These are phyloP conservation scores for Cladosporium velox DNA, from an alignment of 2,329 filamentous ascomycete genomes.

Conservation along the genomic window DNA sequence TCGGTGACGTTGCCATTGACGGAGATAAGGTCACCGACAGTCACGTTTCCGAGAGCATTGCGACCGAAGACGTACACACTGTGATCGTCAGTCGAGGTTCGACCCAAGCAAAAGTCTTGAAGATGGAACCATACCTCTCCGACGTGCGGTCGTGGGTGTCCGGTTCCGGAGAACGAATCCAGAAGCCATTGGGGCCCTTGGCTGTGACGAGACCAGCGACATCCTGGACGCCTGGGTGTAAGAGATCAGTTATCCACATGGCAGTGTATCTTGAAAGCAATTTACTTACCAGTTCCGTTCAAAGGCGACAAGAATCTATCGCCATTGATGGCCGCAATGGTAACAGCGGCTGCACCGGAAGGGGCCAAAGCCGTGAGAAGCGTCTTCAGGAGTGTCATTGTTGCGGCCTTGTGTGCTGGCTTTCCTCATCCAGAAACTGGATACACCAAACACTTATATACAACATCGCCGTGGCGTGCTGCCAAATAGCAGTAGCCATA, in stretches of 20 bases:
- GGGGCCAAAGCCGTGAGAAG: constrained; percentile 9
- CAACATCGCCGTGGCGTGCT: neutral
- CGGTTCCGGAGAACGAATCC: constrained; percentile 61
- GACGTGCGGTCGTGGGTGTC: constrained; percentile 61
- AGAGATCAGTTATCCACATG: constrained; percentile 52
- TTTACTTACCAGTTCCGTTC: constrained; percentile 14
- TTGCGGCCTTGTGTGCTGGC: neutral
- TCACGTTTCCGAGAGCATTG: constrained; percentile 53
- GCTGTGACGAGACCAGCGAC: constrained; percentile 67
- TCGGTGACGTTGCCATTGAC: constrained; percentile 63
- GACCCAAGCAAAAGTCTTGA: too few species aligned
- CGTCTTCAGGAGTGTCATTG: constrained; percentile 13
- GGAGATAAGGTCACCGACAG: constrained; percentile 64
- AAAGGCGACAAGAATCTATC: constrained; percentile 62
- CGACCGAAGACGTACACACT: constrained; percentile 63
- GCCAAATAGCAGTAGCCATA: constrained; percentile 10
- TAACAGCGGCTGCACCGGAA: constrained; percentile 10
- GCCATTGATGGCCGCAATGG: constrained; percentile 61
- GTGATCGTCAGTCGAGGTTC: neutral
- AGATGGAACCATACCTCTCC: constrained; percentile 42
- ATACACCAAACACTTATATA: constrained; percentile 1
- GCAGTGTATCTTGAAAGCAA: constrained; percentile 37
- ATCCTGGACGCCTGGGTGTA: constrained; percentile 28
- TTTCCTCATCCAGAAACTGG: neutral
- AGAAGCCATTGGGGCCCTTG: constrained; percentile 63